Evolutionary conservation across 2,329 filamentous ascomycete species (phyloP), one percentile per base, ranked within the genome.

Genomic region (Sphaerulina musiva): DNA sequence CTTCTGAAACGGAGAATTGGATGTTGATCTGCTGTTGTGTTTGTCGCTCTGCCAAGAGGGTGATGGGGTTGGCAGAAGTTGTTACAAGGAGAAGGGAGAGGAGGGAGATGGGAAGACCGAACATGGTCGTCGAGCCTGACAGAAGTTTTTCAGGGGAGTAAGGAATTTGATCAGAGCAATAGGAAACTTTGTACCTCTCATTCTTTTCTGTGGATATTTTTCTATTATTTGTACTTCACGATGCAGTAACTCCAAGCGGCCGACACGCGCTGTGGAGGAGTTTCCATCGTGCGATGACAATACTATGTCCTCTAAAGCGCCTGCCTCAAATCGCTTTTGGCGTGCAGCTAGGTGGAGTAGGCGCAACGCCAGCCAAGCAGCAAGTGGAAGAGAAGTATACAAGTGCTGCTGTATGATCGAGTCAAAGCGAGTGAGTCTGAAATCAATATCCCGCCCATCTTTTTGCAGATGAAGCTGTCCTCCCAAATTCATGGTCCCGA

Each of bases 11-110:
- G 11, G 48, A 49, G 43, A 54, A 50, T 17, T 47, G 41, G 10
- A 57, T 43, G 39, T 54, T 51, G 38, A 57, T 44, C 26, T 51
- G 46, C 12, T 54, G 55, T 4, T 46, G 36, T 44, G 32, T 2
- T 36, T 54, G 51, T 20, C 55, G 41, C 14, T 49, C 31, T 11
- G 45, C 44, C 26, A 57, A 47, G 2, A 46, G 36, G 36, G 20
- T 20, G 2, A 54, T 34, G 4, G 52, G 52, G 26, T 26, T 50
- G 2, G 46, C 52, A 26, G 47, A 50, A 23, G 48, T 41, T 50
- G 31, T 54, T 17, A 20, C 11, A 4, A 54, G 31, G 20, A 54
- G 46, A 9, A 50, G 2, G 29, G 40, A 40, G 39, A 42, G 29
- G 29, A 44, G 31, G 29, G 40, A 1, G 1, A 34, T 12, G 26